Evolutionary conservation across 768 basidiomycete species (phyloP).

Genomic region (Mycena galopus): DNA sequence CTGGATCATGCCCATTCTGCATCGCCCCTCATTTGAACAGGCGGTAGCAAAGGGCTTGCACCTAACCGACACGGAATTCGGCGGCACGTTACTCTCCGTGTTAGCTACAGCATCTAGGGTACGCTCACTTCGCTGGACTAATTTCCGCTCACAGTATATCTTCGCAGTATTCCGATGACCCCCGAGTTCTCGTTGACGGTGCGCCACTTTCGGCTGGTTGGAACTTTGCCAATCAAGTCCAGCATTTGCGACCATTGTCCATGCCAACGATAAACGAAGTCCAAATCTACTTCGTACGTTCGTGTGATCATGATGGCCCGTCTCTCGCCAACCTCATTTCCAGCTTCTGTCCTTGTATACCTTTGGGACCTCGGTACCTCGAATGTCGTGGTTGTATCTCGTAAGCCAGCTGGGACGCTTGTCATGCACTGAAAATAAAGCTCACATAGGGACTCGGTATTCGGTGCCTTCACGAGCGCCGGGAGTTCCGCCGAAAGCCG

Average conservation of each 20-base stretch:
- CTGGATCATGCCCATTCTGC: slow-evolving; percentile 67
- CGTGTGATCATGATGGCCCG: background rate
- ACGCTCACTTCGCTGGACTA: slow-evolving; percentile 53
- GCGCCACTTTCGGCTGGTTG: slow-evolving; percentile 65
- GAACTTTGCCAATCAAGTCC: slow-evolving; percentile 72
- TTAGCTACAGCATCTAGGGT: slow-evolving; percentile 70
- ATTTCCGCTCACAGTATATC: slow-evolving; percentile 48
- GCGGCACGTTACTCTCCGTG: slow-evolving; percentile 68
- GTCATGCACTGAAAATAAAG: background rate
- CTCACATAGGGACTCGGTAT: background rate
- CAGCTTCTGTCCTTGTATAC: slow-evolving; percentile 52
- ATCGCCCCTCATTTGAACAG: slow-evolving; percentile 73
- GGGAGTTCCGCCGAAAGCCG: background rate
- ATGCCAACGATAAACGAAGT: slow-evolving; percentile 75
- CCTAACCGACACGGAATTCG: slow-evolving; percentile 64
- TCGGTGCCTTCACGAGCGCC: background rate
- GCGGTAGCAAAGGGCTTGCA: slow-evolving; percentile 62
- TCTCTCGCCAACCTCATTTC: background rate
- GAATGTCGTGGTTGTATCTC: slow-evolving; percentile 67
- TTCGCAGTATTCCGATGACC: slow-evolving; percentile 67
- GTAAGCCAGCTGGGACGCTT: background rate
- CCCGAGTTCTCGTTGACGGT: slow-evolving; percentile 48
- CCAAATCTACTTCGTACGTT: slow-evolving; percentile 73
- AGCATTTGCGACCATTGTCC: slow-evolving; percentile 68
- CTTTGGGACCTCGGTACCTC: slow-evolving; percentile 59